These are phyloP conservation scores for Xylaria venustula DNA, from an alignment of 495 filamentous ascomycete species.

Conservation along the genomic window DNA sequence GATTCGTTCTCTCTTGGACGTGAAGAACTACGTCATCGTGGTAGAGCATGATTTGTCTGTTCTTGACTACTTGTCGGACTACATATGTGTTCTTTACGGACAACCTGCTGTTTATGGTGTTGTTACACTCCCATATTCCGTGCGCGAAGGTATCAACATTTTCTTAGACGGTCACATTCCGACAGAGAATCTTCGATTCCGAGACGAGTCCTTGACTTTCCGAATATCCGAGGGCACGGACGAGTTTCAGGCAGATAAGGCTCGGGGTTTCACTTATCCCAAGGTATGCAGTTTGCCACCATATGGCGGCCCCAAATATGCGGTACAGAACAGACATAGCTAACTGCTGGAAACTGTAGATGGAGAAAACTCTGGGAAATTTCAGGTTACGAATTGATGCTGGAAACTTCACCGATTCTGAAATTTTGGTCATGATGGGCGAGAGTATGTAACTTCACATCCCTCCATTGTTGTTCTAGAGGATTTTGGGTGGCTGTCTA, in stretches of 20 bases:
- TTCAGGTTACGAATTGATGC: conserved; percentile 82
- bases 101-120: conserved; percentile 95
- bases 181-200: conserved; percentile 97
- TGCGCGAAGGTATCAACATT: conserved; percentile 99
- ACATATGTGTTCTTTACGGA: conserved; percentile 95
- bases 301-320: too few species aligned
- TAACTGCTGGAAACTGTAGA: too few species aligned
- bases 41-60: conserved; percentile 99
- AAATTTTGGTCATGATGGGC: conserved; percentile 99
- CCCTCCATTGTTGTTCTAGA: too few species aligned
- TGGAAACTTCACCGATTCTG: conserved; percentile 92
- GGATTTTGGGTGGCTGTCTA: too few species aligned
- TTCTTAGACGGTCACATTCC: conserved; percentile 98
- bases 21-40: conserved; percentile 94
- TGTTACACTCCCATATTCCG: conserved; percentile 92
- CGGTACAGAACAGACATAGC: too few species aligned
- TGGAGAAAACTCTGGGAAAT: conserved; percentile 89
- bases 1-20: conserved; percentile 82
- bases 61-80: conserved; percentile 96
- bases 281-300: too few species aligned
- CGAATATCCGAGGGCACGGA: conserved; percentile 88
- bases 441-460: conserved; percentile 69
- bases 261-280: too few species aligned
- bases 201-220: conserved; percentile 94
- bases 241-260: conserved; percentile 80